Evolutionary conservation across 2,329 filamentous ascomycete genomes (phyloP).

Genomic region (Volutella citrinella): DNA sequence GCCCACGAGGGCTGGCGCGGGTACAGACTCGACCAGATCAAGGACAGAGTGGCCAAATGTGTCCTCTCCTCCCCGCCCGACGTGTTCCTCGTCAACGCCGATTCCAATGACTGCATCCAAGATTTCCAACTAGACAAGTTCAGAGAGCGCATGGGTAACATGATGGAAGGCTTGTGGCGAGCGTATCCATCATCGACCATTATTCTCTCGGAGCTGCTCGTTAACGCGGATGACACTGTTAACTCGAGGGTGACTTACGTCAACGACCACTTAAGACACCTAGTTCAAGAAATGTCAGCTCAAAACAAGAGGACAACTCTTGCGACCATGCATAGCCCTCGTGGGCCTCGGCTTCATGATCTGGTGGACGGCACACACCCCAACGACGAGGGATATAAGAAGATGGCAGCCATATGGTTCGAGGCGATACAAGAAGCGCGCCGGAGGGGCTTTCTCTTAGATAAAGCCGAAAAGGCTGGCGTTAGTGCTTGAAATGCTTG

Average conservation of each 20-base stretch:
- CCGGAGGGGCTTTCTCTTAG: no score
- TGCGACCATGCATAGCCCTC: conserved; percentile 34
- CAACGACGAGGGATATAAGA: conserved; percentile 30
- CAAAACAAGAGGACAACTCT: conserved; percentile 29
- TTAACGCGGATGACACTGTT: conserved; percentile 20
- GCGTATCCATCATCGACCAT: conserved; percentile 28
- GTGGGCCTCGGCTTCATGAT: conserved; percentile 24
- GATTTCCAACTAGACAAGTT: conserved; percentile 26
- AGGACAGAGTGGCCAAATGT: conserved; percentile 25
- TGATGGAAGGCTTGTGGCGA: conserved; percentile 30
- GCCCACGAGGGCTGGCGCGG: conserved; percentile 36
- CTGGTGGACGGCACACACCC: conserved; percentile 34
- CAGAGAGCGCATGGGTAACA: conserved; percentile 22
- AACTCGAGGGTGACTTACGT: conserved; percentile 22
- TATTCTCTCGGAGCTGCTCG: conserved; percentile 27
- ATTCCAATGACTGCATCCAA: conserved; percentile 38
- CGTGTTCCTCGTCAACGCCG: conserved; percentile 36
- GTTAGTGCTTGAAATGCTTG: no score
- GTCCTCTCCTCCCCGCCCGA: conserved; percentile 31
- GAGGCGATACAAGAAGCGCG: conserved; percentile 29
- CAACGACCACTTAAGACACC: conserved; percentile 25
- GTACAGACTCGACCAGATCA: conserved; percentile 31
- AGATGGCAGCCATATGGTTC: conserved; percentile 33
- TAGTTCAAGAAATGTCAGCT: conserved; percentile 22
- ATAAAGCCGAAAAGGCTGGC: no score